phyloP scores from a whole-genome alignment of 768 basidiomycete species.

The Crepidotus variabilis region DNA sequence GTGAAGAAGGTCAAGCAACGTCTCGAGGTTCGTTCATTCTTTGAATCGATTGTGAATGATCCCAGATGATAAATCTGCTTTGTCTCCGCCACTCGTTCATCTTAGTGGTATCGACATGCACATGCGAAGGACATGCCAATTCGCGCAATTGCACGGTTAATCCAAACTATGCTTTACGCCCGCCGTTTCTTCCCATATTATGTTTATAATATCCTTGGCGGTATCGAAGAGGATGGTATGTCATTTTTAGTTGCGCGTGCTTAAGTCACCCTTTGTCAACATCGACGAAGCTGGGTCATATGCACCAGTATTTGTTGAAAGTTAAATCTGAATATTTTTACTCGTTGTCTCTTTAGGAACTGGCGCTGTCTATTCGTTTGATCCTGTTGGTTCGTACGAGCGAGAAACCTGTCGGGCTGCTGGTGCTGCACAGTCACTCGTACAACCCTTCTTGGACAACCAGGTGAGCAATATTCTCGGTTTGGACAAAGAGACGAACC shows the following conservation, averaged over 20 bases:
- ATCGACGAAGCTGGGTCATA: slow-evolving; percentile 12
- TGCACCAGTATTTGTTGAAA: slow-evolving; percentile 7
- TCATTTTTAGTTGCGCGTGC: slow-evolving; percentile 12
- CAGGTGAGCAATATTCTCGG: slow-evolving; percentile 58
- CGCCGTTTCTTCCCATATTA: slow-evolving; percentile 99
- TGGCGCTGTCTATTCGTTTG: slow-evolving; percentile 99
- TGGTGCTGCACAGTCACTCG: slow-evolving; percentile 89
- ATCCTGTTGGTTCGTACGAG: slow-evolving; percentile 98
- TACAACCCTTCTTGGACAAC: slow-evolving; percentile 98
- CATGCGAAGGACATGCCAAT: slow-evolving; percentile 98
- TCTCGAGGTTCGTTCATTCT: slow-evolving; percentile 67
- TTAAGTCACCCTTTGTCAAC: slow-evolving; percentile 2
- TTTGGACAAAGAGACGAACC: slow-evolving; percentile 16
- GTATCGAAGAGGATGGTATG: slow-evolving; percentile 94
- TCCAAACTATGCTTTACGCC: slow-evolving; percentile 97
- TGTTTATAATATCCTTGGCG: slow-evolving; percentile 93
- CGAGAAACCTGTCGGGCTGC: slow-evolving; percentile 95
- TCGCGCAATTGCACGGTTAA: slow-evolving; percentile 92
- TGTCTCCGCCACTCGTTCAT: slow-evolving; percentile 1
- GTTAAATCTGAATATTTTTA: slow-evolving; percentile 11
- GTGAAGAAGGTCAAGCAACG: slow-evolving; percentile 95
- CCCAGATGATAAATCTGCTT: neutral
- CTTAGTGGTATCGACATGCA: slow-evolving; percentile 94
- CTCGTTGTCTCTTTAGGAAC: slow-evolving; percentile 52
- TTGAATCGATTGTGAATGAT: neutral